Base-by-base conservation (phyloP, 2,329 filamentous ascomycete genomes). In the Ascocoryne sarcoides region DNA sequence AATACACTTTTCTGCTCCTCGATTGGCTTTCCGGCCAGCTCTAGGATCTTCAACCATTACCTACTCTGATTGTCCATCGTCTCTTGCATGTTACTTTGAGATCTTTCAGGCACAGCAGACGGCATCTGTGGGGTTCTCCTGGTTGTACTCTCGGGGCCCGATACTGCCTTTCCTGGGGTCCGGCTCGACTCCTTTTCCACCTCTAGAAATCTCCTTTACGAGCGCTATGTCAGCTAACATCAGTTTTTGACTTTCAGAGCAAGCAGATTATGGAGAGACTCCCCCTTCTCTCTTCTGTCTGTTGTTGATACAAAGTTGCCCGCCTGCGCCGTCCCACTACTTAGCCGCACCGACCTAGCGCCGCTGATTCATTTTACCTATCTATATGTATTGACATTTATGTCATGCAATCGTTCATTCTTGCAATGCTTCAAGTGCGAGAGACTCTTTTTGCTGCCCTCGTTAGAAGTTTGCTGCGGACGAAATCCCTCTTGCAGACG, bases 371-470 rank as follows among this genome's bases (percentile, higher is more conserved):
- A 31, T 48, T 38, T 41, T 21, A 39, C 35, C 41, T 33, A 38
- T 45, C 47, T 57, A 56, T 53, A 57, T 59, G 53, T 57, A 55
- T 56, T 46, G 43, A 51, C 45, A 36, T 39, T 50, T 36, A 50
- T 53, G 49, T 42, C 37, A 57, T 69, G 68, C 67, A 64, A 62
- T 62, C 68, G 53, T 62, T 75, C 67, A 62, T 66, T 68, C 65
- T 65, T 65, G 66, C 69, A 59, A 80, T 79, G 75, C 64, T 69
- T 57, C 67, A 65, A 37, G 62, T 80, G 52, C 71, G 67, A 49
- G 70, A 70, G 60, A 66, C 67, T 35, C 62, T 80, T 53, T 52
- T 74, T 45, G 65, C 71, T 48, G 74, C 72, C 44, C 60, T 72
- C 39, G 30, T 78, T 57, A 76, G 69, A 62, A 75, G 72, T 51